Conservation (phyloP, 306 rosid species). For the Abrus pulchellus region DNA sequence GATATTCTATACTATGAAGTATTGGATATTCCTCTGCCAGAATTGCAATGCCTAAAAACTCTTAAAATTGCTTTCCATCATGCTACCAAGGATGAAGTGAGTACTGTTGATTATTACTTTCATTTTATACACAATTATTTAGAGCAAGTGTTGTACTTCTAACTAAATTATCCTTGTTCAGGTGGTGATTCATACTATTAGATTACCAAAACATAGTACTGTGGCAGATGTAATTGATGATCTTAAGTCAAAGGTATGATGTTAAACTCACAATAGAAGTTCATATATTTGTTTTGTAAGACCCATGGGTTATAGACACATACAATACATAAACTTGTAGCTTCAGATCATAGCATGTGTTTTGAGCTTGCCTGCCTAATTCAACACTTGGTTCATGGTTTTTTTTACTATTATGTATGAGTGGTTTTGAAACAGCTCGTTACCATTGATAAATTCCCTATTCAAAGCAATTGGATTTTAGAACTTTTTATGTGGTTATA, state of each 20-base stretch:
- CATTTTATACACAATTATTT: not conserved
- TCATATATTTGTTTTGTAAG: not conserved
- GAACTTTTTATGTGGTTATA: not conserved
- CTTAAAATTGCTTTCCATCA: constrained; percentile 86
- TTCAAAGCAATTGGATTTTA: not conserved
- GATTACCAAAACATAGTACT: constrained; percentile 81
- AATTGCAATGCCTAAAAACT: constrained; percentile 76
- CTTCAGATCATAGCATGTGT: not conserved
- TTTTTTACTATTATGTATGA: not conserved
- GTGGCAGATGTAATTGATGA: constrained; percentile 79
- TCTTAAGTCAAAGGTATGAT: constrained; percentile 73
- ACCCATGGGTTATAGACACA: not conserved
- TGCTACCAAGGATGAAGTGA: constrained; percentile 81
- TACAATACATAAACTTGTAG: not conserved
- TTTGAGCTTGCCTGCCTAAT: constrained; percentile 2
- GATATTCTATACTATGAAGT: constrained; percentile 86
- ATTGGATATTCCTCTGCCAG: constrained; percentile 88
- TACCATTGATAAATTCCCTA: not conserved
- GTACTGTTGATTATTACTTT: constrained; percentile 30
- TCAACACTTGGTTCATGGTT: not conserved
- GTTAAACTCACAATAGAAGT: not conserved
- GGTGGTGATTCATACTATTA: constrained; percentile 81
- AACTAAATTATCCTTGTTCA: constrained; percentile 47
- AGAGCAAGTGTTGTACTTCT: not conserved
- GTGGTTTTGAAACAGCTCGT: not conserved